Evolutionary conservation across 148 eudicot species (phyloP).

Genomic region (Rhododendron simsii): DNA sequence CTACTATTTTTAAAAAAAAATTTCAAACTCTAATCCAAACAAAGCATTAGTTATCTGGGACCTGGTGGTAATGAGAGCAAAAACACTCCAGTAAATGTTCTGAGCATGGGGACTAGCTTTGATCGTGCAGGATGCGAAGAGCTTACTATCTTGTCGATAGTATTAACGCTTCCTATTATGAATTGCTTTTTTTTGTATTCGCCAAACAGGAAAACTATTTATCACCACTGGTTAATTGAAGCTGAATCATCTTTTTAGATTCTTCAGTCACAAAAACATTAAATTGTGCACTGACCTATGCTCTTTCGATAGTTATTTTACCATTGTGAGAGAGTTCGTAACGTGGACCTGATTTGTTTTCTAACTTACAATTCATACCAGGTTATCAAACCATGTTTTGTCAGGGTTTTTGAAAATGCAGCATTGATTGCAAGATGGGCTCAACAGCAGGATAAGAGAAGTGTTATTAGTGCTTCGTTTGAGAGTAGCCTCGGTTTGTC

Average conservation of each 20-base stretch:
- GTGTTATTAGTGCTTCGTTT: slow-evolving; percentile 82
- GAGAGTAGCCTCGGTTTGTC: slow-evolving; percentile 83
- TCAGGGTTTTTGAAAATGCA: slow-evolving; percentile 94
- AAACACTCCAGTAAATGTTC: background rate
- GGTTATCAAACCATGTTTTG: slow-evolving; percentile 92
- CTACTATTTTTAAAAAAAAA: too few species aligned
- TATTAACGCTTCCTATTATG: background rate
- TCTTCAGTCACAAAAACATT: background rate
- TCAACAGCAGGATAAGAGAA: slow-evolving; percentile 72
- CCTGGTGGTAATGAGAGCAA: background rate
- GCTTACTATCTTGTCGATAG: background rate
- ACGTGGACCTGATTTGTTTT: background rate
- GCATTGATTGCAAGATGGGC: slow-evolving; percentile 87
- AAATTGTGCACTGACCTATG: background rate
- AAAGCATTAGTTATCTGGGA: background rate
- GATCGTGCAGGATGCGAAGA: background rate
- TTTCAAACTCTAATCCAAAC: too few species aligned
- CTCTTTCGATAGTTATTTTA: background rate
- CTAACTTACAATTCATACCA: slow-evolving; percentile 16
- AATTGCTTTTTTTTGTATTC: background rate
- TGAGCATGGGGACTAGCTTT: background rate
- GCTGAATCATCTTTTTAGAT: background rate
- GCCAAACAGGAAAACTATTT: background rate
- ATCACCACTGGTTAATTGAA: background rate
- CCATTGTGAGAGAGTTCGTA: background rate